These are phyloP conservation scores for Capronia americana DNA, from an alignment of 2,329 filamentous ascomycete genomes.

Conservation along the genomic window DNA sequence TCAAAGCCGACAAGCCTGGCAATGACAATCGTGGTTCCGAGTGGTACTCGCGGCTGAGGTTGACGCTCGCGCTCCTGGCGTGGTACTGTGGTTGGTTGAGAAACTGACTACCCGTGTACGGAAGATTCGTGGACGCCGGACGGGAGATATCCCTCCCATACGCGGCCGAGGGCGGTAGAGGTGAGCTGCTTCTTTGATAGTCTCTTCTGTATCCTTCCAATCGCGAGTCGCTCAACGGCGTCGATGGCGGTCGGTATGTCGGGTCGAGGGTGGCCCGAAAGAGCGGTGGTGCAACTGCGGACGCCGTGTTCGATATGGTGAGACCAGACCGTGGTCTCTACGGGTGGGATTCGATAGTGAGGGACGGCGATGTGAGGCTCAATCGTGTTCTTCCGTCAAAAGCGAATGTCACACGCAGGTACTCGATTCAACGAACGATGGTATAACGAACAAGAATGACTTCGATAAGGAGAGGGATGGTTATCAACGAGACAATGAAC, in stretches of 20 bases:
- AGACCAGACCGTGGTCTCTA: conserved; percentile 39
- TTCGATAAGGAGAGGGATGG: conserved; percentile 15
- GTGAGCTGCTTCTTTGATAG: conserved; percentile 50
- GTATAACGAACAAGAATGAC: conserved; percentile 14
- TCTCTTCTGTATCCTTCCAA: conserved; percentile 51
- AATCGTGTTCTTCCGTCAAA: background rate
- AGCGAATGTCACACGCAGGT: conserved; percentile 12
- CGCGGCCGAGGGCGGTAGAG: conserved; percentile 52
- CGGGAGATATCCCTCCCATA: conserved; percentile 59
- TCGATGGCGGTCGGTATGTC: conserved; percentile 47
- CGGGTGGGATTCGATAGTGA: conserved; percentile 19
- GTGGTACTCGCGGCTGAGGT: conserved; percentile 40
- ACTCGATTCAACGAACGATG: conserved; percentile 15
- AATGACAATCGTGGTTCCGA: conserved; percentile 48
- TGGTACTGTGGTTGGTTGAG: conserved; percentile 46
- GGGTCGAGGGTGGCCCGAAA: conserved; percentile 65
- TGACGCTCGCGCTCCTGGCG: conserved; percentile 51
- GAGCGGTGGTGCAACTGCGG: conserved; percentile 64
- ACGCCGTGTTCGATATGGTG: conserved; percentile 58
- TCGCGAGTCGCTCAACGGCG: conserved; percentile 55
- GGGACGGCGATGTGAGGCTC: background rate
- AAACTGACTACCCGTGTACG: conserved; percentile 49
- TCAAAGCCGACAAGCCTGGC: conserved; percentile 65
- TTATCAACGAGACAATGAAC: conserved; percentile 25
- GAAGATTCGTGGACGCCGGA: conserved; percentile 60